These are phyloP conservation scores for Hortiboletus rubellus DNA, from an alignment of 1,284 basidiomycete genomes.

Conservation along the genomic window DNA sequence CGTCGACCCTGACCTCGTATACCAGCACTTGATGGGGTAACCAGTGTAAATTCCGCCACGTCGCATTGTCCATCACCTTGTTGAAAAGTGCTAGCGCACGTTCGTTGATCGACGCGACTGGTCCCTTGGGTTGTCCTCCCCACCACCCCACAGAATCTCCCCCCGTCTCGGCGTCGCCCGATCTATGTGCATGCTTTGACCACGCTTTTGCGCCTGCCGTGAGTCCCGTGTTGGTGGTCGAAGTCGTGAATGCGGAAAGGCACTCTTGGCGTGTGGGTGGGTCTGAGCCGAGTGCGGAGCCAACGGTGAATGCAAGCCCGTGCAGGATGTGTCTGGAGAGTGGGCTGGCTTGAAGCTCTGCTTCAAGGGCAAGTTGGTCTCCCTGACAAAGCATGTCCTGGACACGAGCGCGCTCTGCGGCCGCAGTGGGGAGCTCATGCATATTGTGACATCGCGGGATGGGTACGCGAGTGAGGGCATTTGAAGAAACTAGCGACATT, in stretches of 20 bases:
- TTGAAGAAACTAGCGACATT: neutral
- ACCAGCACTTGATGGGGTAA: slow-evolving; percentile 56
- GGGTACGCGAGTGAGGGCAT: slow-evolving; percentile 5
- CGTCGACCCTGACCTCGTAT: slow-evolving; percentile 54
- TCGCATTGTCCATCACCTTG: slow-evolving; percentile 47
- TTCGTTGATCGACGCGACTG: slow-evolving; percentile 51
- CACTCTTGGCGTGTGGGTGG: slow-evolving; percentile 44
- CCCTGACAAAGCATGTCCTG: slow-evolving; percentile 4
- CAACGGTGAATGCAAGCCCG: slow-evolving; percentile 55
- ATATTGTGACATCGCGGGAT: slow-evolving; percentile 41
- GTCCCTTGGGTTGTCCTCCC: slow-evolving; percentile 48
- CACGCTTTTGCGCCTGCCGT: slow-evolving; percentile 58
- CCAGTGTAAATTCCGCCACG: slow-evolving; percentile 63
- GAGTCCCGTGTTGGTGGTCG: slow-evolving; percentile 47
- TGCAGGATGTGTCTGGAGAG: slow-evolving; percentile 46
- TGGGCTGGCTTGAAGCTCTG: slow-evolving; percentile 22
- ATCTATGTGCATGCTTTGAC: slow-evolving; percentile 60
- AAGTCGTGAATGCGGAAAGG: slow-evolving; percentile 45
- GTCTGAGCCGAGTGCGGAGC: slow-evolving; percentile 54
- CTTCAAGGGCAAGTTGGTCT: slow-evolving; percentile 7
- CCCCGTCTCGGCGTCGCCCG: slow-evolving; percentile 20
- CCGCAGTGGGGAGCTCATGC: slow-evolving; percentile 42
- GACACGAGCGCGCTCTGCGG: slow-evolving; percentile 36
- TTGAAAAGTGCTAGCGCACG: slow-evolving; percentile 49
- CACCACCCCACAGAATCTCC: slow-evolving; percentile 48